These are phyloP conservation scores for Plasmodium vinckei DNA, from an alignment of 169 alveolate genomes.

Conservation along the genomic window DNA sequence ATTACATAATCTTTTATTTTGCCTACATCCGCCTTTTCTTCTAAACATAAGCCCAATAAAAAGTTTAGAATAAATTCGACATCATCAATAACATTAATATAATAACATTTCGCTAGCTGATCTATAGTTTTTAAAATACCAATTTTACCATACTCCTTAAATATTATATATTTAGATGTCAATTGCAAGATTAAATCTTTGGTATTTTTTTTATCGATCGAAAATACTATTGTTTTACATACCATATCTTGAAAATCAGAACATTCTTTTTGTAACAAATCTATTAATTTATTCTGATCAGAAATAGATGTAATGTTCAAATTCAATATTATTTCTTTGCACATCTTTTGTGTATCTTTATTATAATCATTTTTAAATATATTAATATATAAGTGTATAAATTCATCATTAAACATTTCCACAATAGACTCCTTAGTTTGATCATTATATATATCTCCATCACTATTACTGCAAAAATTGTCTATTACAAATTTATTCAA, in stretches of 20 bases:
- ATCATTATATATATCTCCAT: neutral
- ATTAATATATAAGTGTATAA: conserved; percentile 22
- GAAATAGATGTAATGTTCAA: conserved; percentile 28
- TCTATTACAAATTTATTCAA: conserved; percentile 34
- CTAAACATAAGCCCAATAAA: conserved; percentile 72
- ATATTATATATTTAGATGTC: conserved; percentile 67
- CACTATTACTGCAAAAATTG: neutral
- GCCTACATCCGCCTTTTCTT: conserved; percentile 50
- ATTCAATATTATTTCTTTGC: conserved; percentile 41
- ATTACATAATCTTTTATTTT: conserved; percentile 64
- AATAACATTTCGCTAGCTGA: conserved; percentile 20
- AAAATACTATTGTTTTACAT: conserved; percentile 29
- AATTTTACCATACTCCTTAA: conserved; percentile 72
- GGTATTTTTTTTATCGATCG: conserved; percentile 23
- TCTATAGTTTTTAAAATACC: conserved; percentile 65
- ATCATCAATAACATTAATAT: conserved; percentile 49
- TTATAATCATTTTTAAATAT: conserved; percentile 47
- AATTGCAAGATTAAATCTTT: conserved; percentile 48
- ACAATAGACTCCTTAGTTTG: neutral
- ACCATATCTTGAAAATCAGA: conserved; percentile 62
- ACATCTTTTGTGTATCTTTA: conserved; percentile 26
- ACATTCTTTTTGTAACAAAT: conserved; percentile 67
- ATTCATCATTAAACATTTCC: conserved; percentile 36
- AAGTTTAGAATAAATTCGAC: conserved; percentile 64
- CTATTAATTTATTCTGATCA: conserved; percentile 60